Evolutionary conservation across 2,329 filamentous ascomycete species (phyloP), one percentile per base, ranked within the genome.

Genomic region (Westerdykella aurantiaca): DNA sequence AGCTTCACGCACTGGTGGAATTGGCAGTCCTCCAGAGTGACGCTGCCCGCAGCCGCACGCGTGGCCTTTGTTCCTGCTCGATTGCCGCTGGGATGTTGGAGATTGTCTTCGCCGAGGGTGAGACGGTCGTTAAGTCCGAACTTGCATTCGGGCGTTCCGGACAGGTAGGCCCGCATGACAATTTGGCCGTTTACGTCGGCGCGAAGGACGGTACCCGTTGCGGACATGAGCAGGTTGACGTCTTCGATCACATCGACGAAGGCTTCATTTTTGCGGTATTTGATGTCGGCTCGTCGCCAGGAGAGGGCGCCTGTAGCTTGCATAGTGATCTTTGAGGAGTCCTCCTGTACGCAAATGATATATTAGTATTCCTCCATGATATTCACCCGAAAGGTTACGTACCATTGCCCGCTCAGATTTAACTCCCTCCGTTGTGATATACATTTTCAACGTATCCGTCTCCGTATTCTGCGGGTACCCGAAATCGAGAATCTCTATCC

Each of bases 161-260:
- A 87, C 21, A 98, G 83, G 64, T 98, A 98, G 48, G 93, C 93
- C 58, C 93, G 88, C 93, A 98, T 98, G 60, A 98, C 81, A 60
- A 98, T 98, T 66, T 97, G 90, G 41, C 93, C 93, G 41, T 88
- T 95, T 42, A 98, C 93, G 61, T 98, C 93, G 51, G 93, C 93
- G 52, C 93, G 86, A 11, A 98, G 79, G 22, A 98, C 89, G 17
- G 90, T 91, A 23, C 93, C 93, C 0, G 89, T 93, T 5, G 93
- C 93, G n/a, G 91, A 97, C 86, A 98, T 96, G 62, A 98, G 83
- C 46, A 98, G 79, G 69, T 98, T 98, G 60, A 98, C 91, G 63
- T 98, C 93, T 70, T 98, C 93, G 61, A 98, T 98, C 14, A 98
- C 93, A 69, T 98, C 93, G 55, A 96, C 90, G 62, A 96, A 98